Evolutionary conservation across 176 grass and related monocot genomes (phyloP).

Genomic region (Cenchrus fungigraminus): DNA sequence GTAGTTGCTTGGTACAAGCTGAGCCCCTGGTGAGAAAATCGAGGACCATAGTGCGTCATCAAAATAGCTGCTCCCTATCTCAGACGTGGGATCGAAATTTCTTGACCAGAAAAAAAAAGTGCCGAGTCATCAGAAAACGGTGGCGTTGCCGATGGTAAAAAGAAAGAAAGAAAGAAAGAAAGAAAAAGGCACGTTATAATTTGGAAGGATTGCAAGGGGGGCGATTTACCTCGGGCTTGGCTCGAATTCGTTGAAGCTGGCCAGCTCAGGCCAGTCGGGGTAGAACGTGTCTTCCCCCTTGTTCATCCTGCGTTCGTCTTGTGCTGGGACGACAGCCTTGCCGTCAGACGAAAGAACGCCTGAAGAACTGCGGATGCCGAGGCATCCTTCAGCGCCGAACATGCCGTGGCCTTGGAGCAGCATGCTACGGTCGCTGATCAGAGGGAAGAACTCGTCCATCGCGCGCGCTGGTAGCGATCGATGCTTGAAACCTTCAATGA

Average conservation of each 20-base stretch:
- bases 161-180: too few relatives aligned
- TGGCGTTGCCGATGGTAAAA: neutral
- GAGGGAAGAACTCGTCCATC: conserved; percentile 15
- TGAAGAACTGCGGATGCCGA: neutral
- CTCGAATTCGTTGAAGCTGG: conserved; percentile 47
- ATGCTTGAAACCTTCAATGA: neutral
- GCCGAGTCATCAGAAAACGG: neutral
- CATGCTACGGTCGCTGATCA: neutral
- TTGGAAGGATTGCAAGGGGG: too few relatives aligned
- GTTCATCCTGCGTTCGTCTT: conserved; percentile 30
- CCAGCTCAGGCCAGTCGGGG: conserved; percentile 53
- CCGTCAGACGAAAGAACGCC: neutral
- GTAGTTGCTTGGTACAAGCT: conserved; percentile 33
- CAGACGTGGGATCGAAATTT: conserved; percentile 45
- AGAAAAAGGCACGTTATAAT: too few relatives aligned
- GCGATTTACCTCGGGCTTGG: conserved; percentile 37
- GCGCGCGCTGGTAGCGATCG: too few relatives aligned
- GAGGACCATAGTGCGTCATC: conserved; percentile 51
- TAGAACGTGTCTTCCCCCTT: conserved; percentile 32
- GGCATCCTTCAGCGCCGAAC: conserved; percentile 13
- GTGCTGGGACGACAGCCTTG: neutral
- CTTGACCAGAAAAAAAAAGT: conserved; percentile 42
- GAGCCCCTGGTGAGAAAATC: conserved; percentile 38
- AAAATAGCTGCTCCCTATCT: conserved; percentile 42
- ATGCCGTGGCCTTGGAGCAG: conserved; percentile 27